Evolutionary conservation across 257 asterid genomes (phyloP).

Genomic region (Solanum chmielewskii): DNA sequence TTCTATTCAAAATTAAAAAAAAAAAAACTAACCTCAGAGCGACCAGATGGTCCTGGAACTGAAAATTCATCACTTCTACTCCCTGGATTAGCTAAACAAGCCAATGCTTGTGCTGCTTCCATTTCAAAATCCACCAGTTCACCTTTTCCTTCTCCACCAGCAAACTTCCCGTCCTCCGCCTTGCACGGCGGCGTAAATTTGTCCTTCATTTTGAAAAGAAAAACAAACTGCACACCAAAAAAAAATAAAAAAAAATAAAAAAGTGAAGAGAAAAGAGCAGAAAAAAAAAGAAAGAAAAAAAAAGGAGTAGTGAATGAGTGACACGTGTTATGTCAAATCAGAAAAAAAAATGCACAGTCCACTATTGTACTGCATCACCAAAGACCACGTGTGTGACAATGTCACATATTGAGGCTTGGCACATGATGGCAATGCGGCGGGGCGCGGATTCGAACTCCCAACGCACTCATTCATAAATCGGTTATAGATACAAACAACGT

Average conservation of each 20-base stretch:
- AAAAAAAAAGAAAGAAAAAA: neutral
- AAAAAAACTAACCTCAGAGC: neutral
- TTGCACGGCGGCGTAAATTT: neutral
- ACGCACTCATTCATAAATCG: neutral
- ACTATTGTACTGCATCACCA: neutral
- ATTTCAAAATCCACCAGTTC: constrained; percentile 23
- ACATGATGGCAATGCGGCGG: neutral
- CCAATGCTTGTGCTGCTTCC: constrained; percentile 48
- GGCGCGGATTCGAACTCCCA: neutral
- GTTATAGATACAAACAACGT: neutral
- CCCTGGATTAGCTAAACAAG: constrained; percentile 18
- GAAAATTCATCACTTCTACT: neutral
- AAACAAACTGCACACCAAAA: neutral
- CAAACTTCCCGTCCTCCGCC: neutral
- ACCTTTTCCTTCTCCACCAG: constrained; percentile 4
- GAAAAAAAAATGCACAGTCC: neutral
- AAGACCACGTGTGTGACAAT: neutral
- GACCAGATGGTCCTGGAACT: neutral
- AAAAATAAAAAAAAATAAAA: neutral
- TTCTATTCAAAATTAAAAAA: neutral
- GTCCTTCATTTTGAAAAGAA: neutral
- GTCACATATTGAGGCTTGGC: neutral
- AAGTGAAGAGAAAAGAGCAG: neutral
- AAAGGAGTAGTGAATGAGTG: neutral
- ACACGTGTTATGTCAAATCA: neutral